These are phyloP conservation scores for Linnemannia elongata DNA, from an alignment of 192 early-diverging fungal genomes.

Conservation along the genomic window DNA sequence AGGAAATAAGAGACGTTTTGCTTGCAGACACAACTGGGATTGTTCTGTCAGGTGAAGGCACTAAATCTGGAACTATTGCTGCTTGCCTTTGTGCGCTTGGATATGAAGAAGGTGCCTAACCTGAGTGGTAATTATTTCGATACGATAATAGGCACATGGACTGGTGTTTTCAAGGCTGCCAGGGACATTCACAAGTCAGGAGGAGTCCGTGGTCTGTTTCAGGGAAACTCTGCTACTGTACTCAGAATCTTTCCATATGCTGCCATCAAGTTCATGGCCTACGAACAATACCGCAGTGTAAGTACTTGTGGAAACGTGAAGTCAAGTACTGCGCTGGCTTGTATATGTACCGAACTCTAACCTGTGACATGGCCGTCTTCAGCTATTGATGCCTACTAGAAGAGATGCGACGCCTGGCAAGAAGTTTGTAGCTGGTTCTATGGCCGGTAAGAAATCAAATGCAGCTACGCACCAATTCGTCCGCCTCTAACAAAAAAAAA, in stretches of 20 bases:
- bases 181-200: constrained; percentile 77
- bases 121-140: background rate
- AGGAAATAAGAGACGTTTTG: background rate
- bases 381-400: constrained; percentile 45
- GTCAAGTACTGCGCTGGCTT: background rate
- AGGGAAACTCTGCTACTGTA: constrained; percentile 95
- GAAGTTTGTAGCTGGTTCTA: constrained; percentile 87
- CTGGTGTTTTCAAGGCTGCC: constrained; percentile 86
- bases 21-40: too few species aligned
- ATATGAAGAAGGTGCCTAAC: background rate
- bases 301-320: constrained; percentile 9
- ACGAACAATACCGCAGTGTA: constrained; percentile 87
- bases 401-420: constrained; percentile 74
- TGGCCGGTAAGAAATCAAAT: constrained; percentile 56
- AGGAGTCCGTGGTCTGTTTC: constrained; percentile 88
- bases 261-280: constrained; percentile 96
- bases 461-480: background rate
- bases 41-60: too few species aligned
- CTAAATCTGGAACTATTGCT: too few species aligned
- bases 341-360: constrained; percentile 2
- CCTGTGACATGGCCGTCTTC: background rate
- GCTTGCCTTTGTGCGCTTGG: background rate
- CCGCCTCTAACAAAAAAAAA: background rate
- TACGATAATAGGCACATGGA: constrained; percentile 71
- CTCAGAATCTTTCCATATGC: constrained; percentile 97